These are phyloP conservation scores for Aureobasidium pullulans DNA, from an alignment of 2,329 filamentous ascomycete genomes.

Conservation along the genomic window DNA sequence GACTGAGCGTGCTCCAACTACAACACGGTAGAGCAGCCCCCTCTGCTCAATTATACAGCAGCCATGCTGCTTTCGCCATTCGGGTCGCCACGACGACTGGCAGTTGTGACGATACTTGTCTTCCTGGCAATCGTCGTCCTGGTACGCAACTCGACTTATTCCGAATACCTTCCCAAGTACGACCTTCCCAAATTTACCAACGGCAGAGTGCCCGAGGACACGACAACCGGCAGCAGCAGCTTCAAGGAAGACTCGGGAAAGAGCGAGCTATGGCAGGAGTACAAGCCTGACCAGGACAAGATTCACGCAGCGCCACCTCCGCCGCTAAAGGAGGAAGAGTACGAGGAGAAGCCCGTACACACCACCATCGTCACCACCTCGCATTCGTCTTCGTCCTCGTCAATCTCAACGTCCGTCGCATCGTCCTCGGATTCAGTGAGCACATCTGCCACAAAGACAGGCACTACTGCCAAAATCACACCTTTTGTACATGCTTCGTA, in stretches of 20 bases:
- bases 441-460: background rate
- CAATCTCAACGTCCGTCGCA: no score
- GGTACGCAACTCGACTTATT: constrained; percentile 20
- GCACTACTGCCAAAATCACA: background rate
- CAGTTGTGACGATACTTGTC: constrained; percentile 28
- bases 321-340: constrained; percentile 1
- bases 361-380: background rate
- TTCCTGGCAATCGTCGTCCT: constrained; percentile 25
- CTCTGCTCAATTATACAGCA: background rate
- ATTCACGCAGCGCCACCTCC: background rate
- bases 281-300: constrained; percentile 9
- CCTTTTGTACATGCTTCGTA: constrained; percentile 14
- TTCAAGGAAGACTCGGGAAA: background rate
- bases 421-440: background rate
- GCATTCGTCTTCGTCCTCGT: background rate
- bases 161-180: constrained; percentile 20
- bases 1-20: background rate
- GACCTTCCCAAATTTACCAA: constrained; percentile 14
- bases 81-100: constrained; percentile 32
- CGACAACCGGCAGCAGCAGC: constrained; percentile 1
- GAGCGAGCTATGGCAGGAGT: constrained; percentile 2
- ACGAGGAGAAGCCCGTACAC: constrained; percentile 1
- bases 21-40: background rate
- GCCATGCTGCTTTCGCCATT: constrained; percentile 22
- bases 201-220: background rate